Evolutionary conservation across 1,284 basidiomycete genomes (phyloP).

Genomic region (Microbotryum lychnidis-dioicae): DNA sequence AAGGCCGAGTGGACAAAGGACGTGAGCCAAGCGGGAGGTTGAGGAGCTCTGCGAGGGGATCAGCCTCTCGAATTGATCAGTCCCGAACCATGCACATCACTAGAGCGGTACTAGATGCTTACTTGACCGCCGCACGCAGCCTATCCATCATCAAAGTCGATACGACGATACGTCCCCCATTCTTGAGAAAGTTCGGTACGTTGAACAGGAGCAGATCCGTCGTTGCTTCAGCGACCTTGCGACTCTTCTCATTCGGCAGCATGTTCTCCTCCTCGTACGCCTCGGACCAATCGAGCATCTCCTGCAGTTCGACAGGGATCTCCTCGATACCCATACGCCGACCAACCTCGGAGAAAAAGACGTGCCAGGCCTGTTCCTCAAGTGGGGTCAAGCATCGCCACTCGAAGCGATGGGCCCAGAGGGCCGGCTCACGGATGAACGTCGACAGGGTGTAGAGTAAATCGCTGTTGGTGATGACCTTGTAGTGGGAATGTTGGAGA

Average conservation of each 20-base stretch:
- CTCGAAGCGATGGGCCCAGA: slow-evolving; percentile 7
- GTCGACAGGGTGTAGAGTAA: no score
- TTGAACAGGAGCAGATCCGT: slow-evolving; percentile 6
- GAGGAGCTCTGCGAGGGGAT: no score
- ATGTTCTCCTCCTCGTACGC: slow-evolving; percentile 9
- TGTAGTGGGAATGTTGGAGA: not conserved
- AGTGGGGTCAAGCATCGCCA: slow-evolving; percentile 15
- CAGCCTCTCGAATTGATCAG: no score
- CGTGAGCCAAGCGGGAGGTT: no score
- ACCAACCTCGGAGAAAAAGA: slow-evolving; percentile 17
- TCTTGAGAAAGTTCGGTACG: slow-evolving; percentile 7
- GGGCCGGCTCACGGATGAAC: slow-evolving; percentile 13
- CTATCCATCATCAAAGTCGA: no score
- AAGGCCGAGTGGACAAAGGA: no score
- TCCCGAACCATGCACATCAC: no score
- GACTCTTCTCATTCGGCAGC: slow-evolving; percentile 3
- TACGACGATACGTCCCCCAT: no score
- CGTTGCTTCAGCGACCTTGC: slow-evolving; percentile 7
- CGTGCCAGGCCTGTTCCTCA: slow-evolving; percentile 13
- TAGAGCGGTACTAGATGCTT: no score
- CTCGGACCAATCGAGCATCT: slow-evolving; percentile 13
- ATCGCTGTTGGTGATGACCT: no score
- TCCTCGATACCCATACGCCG: slow-evolving; percentile 17
- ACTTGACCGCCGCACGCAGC: no score
- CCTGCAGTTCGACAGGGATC: slow-evolving; percentile 6